Percentiles rank a stretch among this genome's conserved stretches.
phyloP scores from a whole-genome alignment of 768 basidiomycete species.

The Botryobasidium botryosum region DNA sequence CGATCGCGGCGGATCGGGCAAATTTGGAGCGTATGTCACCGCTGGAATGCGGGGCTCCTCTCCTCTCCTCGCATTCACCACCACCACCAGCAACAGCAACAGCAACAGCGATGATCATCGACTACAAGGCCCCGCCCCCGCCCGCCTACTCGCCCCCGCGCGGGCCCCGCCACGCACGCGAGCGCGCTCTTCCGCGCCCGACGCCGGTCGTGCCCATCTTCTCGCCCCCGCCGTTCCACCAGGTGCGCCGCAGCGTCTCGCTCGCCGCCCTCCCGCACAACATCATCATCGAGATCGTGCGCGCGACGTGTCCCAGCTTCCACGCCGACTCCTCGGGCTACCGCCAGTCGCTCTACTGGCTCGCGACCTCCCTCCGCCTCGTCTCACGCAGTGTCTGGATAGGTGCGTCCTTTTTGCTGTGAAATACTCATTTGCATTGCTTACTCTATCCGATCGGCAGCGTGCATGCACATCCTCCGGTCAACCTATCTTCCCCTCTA shows the following conservation, averaged over 20 bases:
- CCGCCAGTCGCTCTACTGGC: slow-evolving; percentile 56
- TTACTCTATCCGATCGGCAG: too few relatives aligned
- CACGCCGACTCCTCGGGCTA: too few relatives aligned
- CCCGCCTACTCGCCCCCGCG: background rate
- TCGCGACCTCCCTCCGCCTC: slow-evolving; percentile 41
- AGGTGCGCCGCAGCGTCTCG: too few relatives aligned
- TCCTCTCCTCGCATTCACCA: too few relatives aligned
- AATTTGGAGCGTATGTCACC: too few relatives aligned
- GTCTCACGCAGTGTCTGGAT: slow-evolving; percentile 52
- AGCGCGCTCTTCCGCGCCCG: slow-evolving; percentile 23
- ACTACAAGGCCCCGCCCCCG: background rate
- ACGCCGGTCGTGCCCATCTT: too few relatives aligned
- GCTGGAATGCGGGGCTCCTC: too few relatives aligned
- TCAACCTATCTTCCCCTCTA: slow-evolving; percentile 59
- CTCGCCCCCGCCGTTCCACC: background rate
- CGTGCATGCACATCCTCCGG: slow-evolving; percentile 69
- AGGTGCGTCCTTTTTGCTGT: slow-evolving; percentile 26
- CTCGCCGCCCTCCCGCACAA: slow-evolving; percentile 32
- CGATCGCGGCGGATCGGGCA: too few relatives aligned
- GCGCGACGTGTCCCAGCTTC: slow-evolving; percentile 47
- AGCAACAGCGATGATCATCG: background rate
- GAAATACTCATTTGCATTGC: background rate
- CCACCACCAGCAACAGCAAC: too few relatives aligned
- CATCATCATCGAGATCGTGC: slow-evolving; percentile 51
- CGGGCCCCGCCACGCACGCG: too few relatives aligned